Evolutionary conservation across 164 flowering plant genomes (phyloP).

Genomic region (Stephania cephalantha): DNA sequence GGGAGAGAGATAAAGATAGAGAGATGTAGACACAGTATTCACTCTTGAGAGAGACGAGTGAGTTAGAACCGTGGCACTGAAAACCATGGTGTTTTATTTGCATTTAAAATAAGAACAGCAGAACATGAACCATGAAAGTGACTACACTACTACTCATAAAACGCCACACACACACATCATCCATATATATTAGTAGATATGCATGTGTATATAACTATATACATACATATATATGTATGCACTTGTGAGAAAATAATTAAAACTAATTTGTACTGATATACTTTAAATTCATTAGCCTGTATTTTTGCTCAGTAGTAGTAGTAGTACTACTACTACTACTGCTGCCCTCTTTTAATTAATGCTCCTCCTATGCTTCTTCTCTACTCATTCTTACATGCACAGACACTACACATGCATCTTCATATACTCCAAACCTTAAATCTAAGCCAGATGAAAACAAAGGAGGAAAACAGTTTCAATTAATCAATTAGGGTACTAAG

Average conservation of each 20-base stretch:
- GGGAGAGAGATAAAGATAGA: constrained; percentile 8
- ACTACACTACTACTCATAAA: constrained; percentile 12
- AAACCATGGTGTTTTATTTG: constrained; percentile 44
- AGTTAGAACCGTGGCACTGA: constrained; percentile 61
- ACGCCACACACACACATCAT: constrained; percentile 6
- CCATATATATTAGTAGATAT: too few species aligned
- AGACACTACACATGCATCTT: constrained; percentile 20
- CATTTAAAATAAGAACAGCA: constrained; percentile 25
- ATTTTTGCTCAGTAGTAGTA: constrained; percentile 15
- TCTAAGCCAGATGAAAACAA: constrained; percentile 4
- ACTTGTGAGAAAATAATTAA: too few species aligned
- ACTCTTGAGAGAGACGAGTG: constrained; percentile 39
- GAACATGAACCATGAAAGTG: constrained; percentile 21
- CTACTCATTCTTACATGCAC: background rate
- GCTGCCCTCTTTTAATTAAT: constrained; percentile 16
- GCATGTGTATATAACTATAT: too few species aligned
- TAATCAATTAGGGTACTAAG: too few species aligned
- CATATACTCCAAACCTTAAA: constrained; percentile 22
- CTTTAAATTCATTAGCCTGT: constrained; percentile 7
- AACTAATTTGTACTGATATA: constrained; percentile 7
- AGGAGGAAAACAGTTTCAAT: too few species aligned
- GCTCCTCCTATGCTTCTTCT: constrained; percentile 9
- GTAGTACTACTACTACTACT: too few species aligned
- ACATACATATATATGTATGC: background rate
- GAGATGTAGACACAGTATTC: constrained; percentile 10